Percentiles rank a stretch among this genome's conserved stretches.
These are phyloP conservation scores for Histomonas meleagridis DNA, from an alignment of 208 protist genomes.

Conservation along the genomic window DNA sequence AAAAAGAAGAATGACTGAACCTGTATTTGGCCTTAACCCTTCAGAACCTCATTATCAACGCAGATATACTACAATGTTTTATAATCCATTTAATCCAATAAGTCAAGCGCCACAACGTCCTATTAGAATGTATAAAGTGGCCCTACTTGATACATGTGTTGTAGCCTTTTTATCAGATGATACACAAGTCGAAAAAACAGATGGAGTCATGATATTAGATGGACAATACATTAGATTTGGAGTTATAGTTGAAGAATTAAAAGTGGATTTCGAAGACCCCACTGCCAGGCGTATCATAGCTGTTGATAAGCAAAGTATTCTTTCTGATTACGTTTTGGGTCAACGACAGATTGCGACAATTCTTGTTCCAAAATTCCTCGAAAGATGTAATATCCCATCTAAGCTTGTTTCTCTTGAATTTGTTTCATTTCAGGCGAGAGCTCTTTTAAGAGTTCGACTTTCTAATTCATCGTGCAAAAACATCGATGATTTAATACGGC, in stretches of 20 bases:
- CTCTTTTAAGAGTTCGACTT: background rate
- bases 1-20: background rate
- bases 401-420: background rate
- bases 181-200: background rate
- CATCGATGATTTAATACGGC: too few relatives aligned
- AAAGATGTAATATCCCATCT: too few relatives aligned
- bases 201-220: too few relatives aligned
- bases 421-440: background rate
- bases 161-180: background rate
- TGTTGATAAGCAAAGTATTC: background rate
- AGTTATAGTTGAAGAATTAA: background rate
- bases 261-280: background rate
- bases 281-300: background rate
- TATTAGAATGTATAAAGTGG: background rate
- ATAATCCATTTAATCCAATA: background rate
- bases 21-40: background rate
- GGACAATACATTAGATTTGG: background rate
- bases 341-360: background rate
- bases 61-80: background rate
- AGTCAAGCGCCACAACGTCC: background rate
- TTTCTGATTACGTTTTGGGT: background rate
- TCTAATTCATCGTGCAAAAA: too few relatives aligned
- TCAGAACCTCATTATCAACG: background rate
- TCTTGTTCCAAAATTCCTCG: conserved; percentile 6
- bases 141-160: background rate